Conservation (phyloP, 176 grass and related monocot genomes). For the Ensete ventricosum region DNA sequence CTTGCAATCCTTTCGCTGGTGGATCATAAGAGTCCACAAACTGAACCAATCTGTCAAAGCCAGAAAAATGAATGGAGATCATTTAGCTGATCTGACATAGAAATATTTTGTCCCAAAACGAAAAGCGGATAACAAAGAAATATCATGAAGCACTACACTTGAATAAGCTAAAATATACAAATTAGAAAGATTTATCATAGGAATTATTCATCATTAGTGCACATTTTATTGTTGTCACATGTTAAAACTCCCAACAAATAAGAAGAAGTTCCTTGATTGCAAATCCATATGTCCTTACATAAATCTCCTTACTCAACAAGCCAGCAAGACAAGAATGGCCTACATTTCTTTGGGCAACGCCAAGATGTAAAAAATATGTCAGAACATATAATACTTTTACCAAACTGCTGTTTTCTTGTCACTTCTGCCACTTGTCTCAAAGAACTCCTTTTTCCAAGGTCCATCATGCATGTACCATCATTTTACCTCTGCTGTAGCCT, state of each 20-base stretch:
- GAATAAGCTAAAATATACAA: background rate
- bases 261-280: too few relatives aligned
- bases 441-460: too few relatives aligned
- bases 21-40: constrained; percentile 97
- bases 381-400: too few relatives aligned
- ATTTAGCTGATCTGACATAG: background rate
- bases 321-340: too few relatives aligned
- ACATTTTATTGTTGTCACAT: background rate
- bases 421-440: too few relatives aligned
- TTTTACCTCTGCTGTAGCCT: too few relatives aligned
- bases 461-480: too few relatives aligned
- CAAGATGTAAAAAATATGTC: too few relatives aligned
- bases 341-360: too few relatives aligned
- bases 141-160: background rate
- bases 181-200: background rate
- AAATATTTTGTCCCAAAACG: background rate
- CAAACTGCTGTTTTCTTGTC: too few relatives aligned
- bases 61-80: constrained; percentile 21
- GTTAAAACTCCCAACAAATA: background rate
- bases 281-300: too few relatives aligned
- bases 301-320: too few relatives aligned
- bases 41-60: constrained; percentile 68
- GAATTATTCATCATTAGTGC: background rate
- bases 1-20: constrained; percentile 86
- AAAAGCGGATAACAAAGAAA: background rate